Evolutionary conservation across 331 rosid genomes (phyloP).

Genomic region (Dryas integrifolia): DNA sequence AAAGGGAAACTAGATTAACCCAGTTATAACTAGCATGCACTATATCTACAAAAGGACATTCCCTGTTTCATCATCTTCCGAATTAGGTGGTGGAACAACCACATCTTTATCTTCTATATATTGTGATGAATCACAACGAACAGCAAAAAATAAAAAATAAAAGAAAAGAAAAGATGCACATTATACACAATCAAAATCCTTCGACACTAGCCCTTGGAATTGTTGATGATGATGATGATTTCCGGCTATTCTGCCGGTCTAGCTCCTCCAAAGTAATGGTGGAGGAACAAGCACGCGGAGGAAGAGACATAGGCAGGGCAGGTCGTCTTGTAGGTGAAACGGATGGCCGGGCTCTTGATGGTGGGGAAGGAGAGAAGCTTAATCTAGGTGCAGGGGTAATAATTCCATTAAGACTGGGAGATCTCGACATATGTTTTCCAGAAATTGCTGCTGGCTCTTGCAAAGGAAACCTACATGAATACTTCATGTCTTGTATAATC

Average conservation of each 20-base stretch:
- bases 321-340: constrained; percentile 68
- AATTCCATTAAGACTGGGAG: constrained; percentile 87
- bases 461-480: constrained; percentile 78
- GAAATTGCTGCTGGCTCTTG: constrained; percentile 67
- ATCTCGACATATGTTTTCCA: constrained; percentile 69
- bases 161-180: constrained; percentile 36
- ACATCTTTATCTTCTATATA: constrained; percentile 63
- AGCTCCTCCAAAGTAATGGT: constrained; percentile 67
- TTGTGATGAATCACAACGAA: constrained; percentile 58
- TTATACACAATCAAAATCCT: constrained; percentile 82
- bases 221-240: constrained; percentile 68
- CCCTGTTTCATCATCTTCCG: constrained; percentile 42
- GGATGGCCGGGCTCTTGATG: constrained; percentile 46
- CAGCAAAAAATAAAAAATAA: constrained; percentile 31
- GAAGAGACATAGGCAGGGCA: constrained; percentile 36
- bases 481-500: constrained; percentile 69
- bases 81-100: constrained; percentile 48
- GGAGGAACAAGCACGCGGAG: constrained; percentile 66
- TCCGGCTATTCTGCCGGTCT: constrained; percentile 71
- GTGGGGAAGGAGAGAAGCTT: constrained; percentile 80
- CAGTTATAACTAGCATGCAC: constrained; percentile 39
- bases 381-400: constrained; percentile 54
- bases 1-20: constrained; percentile 38
- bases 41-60: constrained; percentile 64
- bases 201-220: constrained; percentile 72